phyloP scores from a whole-genome alignment of 1,284 basidiomycete species.

The Peniophora sp. region DNA sequence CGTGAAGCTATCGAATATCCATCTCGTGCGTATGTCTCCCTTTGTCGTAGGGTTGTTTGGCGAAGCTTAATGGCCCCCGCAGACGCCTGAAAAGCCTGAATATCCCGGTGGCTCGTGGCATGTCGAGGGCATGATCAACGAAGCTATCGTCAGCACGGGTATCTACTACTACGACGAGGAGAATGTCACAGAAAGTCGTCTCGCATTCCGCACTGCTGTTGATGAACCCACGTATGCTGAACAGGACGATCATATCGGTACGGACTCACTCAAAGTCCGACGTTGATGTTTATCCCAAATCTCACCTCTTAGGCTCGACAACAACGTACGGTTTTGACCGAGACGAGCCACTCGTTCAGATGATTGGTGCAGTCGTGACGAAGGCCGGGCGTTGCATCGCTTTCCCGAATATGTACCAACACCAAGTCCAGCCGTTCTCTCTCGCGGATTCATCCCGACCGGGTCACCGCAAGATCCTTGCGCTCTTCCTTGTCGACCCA shows the following conservation, averaged over 20 bases:
- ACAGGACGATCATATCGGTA: background rate
- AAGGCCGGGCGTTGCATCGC: constrained; percentile 28
- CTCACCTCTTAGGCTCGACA: background rate
- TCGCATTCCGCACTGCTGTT: background rate
- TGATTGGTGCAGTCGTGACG: constrained; percentile 27
- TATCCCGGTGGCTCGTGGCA: constrained; percentile 1
- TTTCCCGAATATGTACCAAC: constrained; percentile 40
- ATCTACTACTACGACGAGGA: constrained; percentile 2
- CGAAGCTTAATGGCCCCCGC: background rate
- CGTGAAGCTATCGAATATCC: constrained; percentile 1
- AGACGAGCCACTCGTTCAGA: constrained; percentile 13
- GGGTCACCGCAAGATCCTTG: constrained; percentile 41
- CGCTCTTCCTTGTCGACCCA: constrained; percentile 43
- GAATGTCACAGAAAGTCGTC: background rate
- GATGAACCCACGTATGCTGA: background rate
- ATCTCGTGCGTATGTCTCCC: background rate
- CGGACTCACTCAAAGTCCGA: background rate
- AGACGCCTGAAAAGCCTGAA: background rate
- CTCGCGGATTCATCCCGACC: constrained; percentile 32
- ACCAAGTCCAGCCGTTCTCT: constrained; percentile 32
- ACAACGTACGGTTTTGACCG: background rate
- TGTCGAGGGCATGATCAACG: constrained; percentile 1
- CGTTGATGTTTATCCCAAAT: background rate
- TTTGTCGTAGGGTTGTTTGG: too few species aligned
- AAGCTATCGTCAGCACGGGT: background rate